Evolutionary conservation across 140 eudicot genomes (phyloP).

Genomic region (Ambrosia hybrid): DNA sequence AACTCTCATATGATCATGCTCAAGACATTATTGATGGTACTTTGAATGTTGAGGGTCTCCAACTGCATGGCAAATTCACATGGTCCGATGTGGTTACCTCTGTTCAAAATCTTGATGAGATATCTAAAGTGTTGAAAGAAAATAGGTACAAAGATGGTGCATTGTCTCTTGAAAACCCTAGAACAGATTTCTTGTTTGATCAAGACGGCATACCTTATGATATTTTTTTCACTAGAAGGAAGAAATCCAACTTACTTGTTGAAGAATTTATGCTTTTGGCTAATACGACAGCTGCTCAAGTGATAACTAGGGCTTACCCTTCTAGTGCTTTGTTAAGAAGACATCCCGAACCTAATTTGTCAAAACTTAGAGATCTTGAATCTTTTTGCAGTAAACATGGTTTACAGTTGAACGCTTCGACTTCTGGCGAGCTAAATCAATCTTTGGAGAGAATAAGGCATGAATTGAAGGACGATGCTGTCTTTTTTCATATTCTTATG

Average conservation of each 20-base stretch:
- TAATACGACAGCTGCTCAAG: constrained; percentile 85
- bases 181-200: constrained; percentile 59
- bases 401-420: constrained; percentile 58
- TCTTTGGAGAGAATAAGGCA: constrained; percentile 62
- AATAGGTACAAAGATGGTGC: constrained; percentile 74
- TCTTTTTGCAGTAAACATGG: constrained; percentile 75
- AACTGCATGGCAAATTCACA: constrained; percentile 52
- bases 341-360: constrained; percentile 84
- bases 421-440: constrained; percentile 55
- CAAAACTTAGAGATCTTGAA: constrained; percentile 76
- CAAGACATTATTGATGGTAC: constrained; percentile 75
- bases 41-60: constrained; percentile 37
- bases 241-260: constrained; percentile 67
- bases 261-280: constrained; percentile 98
- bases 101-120: constrained; percentile 53
- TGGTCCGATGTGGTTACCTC: constrained; percentile 63
- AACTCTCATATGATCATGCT: constrained; percentile 88
- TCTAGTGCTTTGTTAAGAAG: constrained; percentile 69
- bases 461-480: constrained; percentile 66
- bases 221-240: constrained; percentile 40
- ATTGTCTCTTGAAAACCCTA: constrained; percentile 66
- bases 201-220: constrained; percentile 73
- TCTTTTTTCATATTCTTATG: constrained; percentile 63
- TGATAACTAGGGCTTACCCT: constrained; percentile 80
- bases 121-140: constrained; percentile 61